A percentile compares a stretch with the other conserved stretches of the same genome.
phyloP scores from a whole-genome alignment of 306 rosid species.

The Benincasa hispida region DNA sequence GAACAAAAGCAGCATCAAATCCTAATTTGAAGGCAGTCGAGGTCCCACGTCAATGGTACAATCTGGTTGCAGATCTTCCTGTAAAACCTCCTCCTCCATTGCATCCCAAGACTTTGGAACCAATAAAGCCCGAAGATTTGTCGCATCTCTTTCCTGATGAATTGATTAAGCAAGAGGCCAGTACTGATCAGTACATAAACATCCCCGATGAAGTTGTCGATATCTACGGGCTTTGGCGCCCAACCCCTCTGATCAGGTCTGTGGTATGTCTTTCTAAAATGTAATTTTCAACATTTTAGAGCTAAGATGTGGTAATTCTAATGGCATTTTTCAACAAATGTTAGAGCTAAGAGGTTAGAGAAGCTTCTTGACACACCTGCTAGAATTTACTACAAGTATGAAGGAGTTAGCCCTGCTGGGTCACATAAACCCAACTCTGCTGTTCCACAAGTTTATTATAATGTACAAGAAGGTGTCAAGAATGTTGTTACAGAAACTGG shows the following conservation, averaged over 20 bases:
- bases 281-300: slow-evolving; percentile 16
- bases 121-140: slow-evolving; percentile 71
- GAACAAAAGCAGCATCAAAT: slow-evolving; percentile 45
- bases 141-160: slow-evolving; percentile 66
- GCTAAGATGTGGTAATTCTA: slow-evolving; percentile 52
- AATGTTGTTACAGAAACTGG: slow-evolving; percentile 94
- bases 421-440: slow-evolving; percentile 93
- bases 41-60: slow-evolving; percentile 76
- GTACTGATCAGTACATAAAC: slow-evolving; percentile 50
- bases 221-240: slow-evolving; percentile 85
- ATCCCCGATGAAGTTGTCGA: slow-evolving; percentile 80
- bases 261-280: slow-evolving; percentile 26
- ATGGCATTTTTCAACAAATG: neutral
- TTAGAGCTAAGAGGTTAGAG: slow-evolving; percentile 88
- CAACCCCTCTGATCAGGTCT: slow-evolving; percentile 91
- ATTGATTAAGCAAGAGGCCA: slow-evolving; percentile 65
- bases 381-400: slow-evolving; percentile 87
- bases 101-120: slow-evolving; percentile 65
- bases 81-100: slow-evolving; percentile 81
- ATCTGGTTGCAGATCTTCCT: slow-evolving; percentile 79
- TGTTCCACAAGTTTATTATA: slow-evolving; percentile 92
- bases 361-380: slow-evolving; percentile 88
- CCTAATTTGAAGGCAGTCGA: slow-evolving; percentile 25
- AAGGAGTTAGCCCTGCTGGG: slow-evolving; percentile 93
- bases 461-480: slow-evolving; percentile 68